Conservation (phyloP, 495 filamentous ascomycete genomes). For the Astrocystis sublimbata region DNA sequence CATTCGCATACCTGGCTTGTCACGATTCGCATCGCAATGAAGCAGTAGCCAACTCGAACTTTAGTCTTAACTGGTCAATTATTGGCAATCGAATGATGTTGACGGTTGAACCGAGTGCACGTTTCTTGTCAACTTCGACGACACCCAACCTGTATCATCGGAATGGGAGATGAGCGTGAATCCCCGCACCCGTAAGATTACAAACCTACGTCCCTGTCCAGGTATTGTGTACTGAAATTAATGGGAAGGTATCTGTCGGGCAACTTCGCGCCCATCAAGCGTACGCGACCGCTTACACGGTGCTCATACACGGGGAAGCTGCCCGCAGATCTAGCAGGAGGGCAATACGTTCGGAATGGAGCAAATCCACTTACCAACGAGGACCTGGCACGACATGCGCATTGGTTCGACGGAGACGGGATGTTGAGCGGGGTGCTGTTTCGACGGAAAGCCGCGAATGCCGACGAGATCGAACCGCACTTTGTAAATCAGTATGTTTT, state of each 20-base stretch:
- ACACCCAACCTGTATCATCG: neutral
- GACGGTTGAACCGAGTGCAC: neutral
- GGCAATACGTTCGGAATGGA: conserved; percentile 70
- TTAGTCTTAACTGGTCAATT: neutral
- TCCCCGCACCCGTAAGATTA: conserved; percentile 14
- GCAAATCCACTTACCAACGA: conserved; percentile 64
- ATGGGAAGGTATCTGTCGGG: conserved; percentile 51
- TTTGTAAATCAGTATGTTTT: conserved; percentile 67
- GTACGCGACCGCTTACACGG: conserved; percentile 47
- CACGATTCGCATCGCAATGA: neutral
- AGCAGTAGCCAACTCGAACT: neutral
- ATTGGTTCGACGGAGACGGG: conserved; percentile 74
- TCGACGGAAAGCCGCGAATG: conserved; percentile 30
- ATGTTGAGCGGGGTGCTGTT: conserved; percentile 69
- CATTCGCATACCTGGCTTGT: neutral
- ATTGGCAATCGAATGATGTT: neutral
- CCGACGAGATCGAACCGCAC: conserved; percentile 46
- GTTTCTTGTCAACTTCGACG: neutral
- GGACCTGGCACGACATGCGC: conserved; percentile 55
- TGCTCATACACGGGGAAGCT: conserved; percentile 56
- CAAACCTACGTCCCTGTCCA: too few species aligned
- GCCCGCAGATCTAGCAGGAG: conserved; percentile 59
- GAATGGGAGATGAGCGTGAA: conserved; percentile 6
- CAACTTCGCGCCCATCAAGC: conserved; percentile 64
- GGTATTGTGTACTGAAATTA: neutral